Percentiles rank a stretch among this genome's conserved stretches.
Conservation (phyloP, 2,329 filamentous ascomycete genomes). For the Exophiala bonariae region DNA sequence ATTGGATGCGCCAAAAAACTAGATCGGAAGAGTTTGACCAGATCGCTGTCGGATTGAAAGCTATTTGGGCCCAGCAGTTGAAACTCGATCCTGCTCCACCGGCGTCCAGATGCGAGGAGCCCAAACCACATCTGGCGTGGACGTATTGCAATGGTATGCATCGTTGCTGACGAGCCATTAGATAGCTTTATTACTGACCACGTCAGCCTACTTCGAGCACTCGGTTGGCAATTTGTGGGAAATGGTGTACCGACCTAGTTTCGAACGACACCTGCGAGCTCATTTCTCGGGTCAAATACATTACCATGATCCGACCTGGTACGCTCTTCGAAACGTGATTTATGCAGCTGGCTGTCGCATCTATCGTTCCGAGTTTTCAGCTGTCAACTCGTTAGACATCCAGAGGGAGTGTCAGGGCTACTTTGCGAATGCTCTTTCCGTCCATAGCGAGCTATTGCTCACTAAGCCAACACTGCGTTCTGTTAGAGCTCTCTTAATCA, state of each 20-base stretch:
- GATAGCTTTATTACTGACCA: neutral
- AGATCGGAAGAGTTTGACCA: slow-evolving; percentile 1
- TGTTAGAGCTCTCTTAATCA: slow-evolving; percentile 1
- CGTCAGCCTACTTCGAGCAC: slow-evolving; percentile 3
- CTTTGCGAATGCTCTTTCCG: neutral
- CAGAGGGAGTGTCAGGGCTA: neutral
- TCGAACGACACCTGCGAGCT: neutral
- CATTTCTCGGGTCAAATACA: neutral
- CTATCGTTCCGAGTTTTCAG: slow-evolving; percentile 1
- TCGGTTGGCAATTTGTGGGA: slow-evolving; percentile 2
- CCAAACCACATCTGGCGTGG: slow-evolving; percentile 3
- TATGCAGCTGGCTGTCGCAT: neutral
- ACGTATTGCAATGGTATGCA: slow-evolving; percentile 3
- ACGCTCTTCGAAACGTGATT: neutral
- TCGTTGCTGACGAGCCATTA: too few species aligned
- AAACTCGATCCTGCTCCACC: neutral
- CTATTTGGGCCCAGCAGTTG: neutral
- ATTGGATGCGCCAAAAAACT: slow-evolving; percentile 2
- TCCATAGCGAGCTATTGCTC: neutral
- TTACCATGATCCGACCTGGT: neutral
- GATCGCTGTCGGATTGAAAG: neutral
- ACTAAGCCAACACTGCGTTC: neutral
- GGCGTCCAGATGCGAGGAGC: neutral
- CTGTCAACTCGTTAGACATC: neutral
- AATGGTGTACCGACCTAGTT: neutral